Base-by-base conservation (phyloP, 2,329 filamentous ascomycete species). In the Pseudogymnoascus destructans region DNA sequence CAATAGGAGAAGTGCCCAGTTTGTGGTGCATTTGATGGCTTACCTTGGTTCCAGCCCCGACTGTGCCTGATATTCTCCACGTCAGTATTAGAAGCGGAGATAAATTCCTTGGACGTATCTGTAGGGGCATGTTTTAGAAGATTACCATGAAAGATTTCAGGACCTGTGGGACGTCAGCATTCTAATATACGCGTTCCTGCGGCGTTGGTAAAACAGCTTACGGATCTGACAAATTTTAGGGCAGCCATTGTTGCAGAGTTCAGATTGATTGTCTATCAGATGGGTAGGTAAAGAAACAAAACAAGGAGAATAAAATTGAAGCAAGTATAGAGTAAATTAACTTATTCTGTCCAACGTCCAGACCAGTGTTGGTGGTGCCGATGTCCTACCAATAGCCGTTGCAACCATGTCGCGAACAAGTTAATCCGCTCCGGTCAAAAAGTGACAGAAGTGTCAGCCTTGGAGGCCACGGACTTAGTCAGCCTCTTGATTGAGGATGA, bases 31-130 rank as follows among this genome's bases (percentile, higher is more conserved):
- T n/a, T 52, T 30, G 25, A 17, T 17, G 21, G 9, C 73, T 66
- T 69, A 95, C 91, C 87, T 87, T 70, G 89, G 89, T 71, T 96
- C 92, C 17, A 97, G 74, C 5, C 91, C 91, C 4, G 90, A 95
- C 63, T 89, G 87, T 56, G 65, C 66, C 61, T 69, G 66, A 19
- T 30, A 52, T 30, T 52, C 46, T 19, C 46, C 25, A 19, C 17
- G 25, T 52, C 46, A 52, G 25, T 52, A 32, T 52, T 30, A 15
- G n/a, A 15, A 49, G 23, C 42, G 46, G 25, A 52, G 46, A 19
- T 9, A 9, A 15, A 52, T 17, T 7, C n/a, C 25, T 19, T 8
- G 23, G 15, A 30, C 7, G 15, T 30, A 52, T 9, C 25, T 30
- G 46, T 52, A 52, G 46, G 46, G 25, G 46, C 46, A 30, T 30